phyloP scores from a whole-genome alignment of 805 yeast genomes.

The Lipomyces orientalis region DNA sequence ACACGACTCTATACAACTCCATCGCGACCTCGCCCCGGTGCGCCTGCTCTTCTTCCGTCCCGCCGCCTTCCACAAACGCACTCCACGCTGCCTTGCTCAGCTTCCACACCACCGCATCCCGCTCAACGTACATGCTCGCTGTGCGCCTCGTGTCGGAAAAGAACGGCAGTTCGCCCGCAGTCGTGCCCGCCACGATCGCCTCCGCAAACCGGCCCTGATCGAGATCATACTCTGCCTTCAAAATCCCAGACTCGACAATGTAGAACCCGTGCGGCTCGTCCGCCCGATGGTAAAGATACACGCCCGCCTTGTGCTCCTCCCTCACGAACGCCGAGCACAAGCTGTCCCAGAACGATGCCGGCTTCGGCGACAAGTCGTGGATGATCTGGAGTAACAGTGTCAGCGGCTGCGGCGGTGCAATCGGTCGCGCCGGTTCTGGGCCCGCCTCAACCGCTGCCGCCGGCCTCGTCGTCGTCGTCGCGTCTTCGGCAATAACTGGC shows the following conservation, averaged over 20 bases:
- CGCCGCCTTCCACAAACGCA: conserved; percentile 8
- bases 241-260: conserved; percentile 62
- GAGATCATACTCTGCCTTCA: conserved; percentile 59
- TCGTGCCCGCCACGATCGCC: conserved; percentile 70
- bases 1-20: conserved; percentile 66
- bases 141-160: conserved; percentile 50
- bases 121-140: conserved; percentile 58
- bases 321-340: conserved; percentile 63
- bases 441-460: too few relatives aligned
- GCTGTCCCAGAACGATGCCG: conserved; percentile 65
- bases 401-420: conserved; percentile 54
- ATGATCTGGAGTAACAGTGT: conserved; percentile 69
- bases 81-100: conserved; percentile 55
- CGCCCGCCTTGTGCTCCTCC: conserved; percentile 55
- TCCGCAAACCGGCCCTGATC: conserved; percentile 50
- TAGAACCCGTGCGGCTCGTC: conserved; percentile 63
- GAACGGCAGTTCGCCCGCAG: conserved; percentile 68
- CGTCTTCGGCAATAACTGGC: conserved; percentile 10
- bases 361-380: conserved; percentile 59
- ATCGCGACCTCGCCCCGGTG: conserved; percentile 62
- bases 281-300: conserved; percentile 52
- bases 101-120: conserved; percentile 72
- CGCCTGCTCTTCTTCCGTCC: conserved; percentile 32
- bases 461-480: conserved; percentile 3
- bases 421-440: conserved; percentile 2